Conservation (phyloP, 768 basidiomycete genomes). For the Coprinellus aureogranulatus region DNA sequence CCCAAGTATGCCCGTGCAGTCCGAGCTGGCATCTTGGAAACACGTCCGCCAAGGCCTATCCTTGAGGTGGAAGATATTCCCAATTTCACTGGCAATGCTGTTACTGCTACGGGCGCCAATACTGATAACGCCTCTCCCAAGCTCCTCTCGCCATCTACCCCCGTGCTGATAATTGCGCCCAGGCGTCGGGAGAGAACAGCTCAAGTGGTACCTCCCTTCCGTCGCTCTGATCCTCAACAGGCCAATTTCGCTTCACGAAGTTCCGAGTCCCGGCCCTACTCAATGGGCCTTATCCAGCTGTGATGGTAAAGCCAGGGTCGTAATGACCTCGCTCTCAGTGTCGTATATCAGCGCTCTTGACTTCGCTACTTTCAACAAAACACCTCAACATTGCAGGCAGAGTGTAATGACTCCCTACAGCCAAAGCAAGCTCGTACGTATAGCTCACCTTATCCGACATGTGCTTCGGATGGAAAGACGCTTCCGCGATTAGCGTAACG, state of each 20-base stretch:
- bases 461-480: too few relatives aligned
- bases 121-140: slow-evolving; percentile 43
- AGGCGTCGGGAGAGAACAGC: too few relatives aligned
- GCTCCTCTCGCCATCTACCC: slow-evolving; percentile 37
- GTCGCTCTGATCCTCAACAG: slow-evolving; percentile 14
- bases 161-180: too few relatives aligned
- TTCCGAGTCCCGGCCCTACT: slow-evolving; percentile 37
- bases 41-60: slow-evolving; percentile 24
- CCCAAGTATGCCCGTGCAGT: too few relatives aligned
- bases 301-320: too few relatives aligned
- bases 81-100: slow-evolving; percentile 42
- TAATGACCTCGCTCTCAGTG: too few relatives aligned
- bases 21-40: too few relatives aligned
- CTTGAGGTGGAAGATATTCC: slow-evolving; percentile 45
- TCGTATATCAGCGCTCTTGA: slow-evolving; percentile 30
- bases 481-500: slow-evolving; percentile 33
- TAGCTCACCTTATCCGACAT: too few relatives aligned
- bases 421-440: slow-evolving; percentile 42
- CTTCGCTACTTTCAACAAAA: slow-evolving; percentile 39
- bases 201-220: not conserved
- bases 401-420: slow-evolving; percentile 27
- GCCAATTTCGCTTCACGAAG: slow-evolving; percentile 27
- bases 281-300: too few relatives aligned
- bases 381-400: slow-evolving; percentile 30
- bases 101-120: slow-evolving; percentile 35